Percentiles rank a stretch among this genome's conserved stretches.
Evolutionary conservation across 176 grass and related monocot species (phyloP).

Genomic region (Lolium rigidum): DNA sequence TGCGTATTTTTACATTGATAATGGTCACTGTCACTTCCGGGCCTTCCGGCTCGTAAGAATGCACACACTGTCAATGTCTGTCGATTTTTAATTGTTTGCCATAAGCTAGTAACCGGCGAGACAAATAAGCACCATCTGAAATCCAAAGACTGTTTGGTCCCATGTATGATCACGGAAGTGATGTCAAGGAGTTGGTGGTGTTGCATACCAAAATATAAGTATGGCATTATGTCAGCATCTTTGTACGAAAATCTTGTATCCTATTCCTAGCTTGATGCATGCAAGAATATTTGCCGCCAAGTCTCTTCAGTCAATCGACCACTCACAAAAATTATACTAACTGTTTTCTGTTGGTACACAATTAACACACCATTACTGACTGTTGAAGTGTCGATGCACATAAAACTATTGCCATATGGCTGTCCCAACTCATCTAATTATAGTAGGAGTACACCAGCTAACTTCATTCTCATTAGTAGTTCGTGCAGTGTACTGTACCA

Average conservation of each 20-base stretch:
- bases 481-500: neutral
- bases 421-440: slow-evolving; percentile 16
- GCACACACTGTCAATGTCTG: neutral
- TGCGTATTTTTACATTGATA: neutral
- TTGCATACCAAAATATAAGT: neutral
- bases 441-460: slow-evolving; percentile 11
- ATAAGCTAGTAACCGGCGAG: neutral
- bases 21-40: neutral
- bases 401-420: neutral
- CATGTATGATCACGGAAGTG: neutral
- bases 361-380: neutral
- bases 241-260: neutral
- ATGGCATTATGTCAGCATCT: neutral
- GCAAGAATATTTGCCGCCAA: neutral
- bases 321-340: neutral
- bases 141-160: neutral
- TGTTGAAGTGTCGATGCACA: slow-evolving; percentile 31
- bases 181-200: neutral
- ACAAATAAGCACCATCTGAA: neutral
- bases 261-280: neutral
- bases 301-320: neutral
- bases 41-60: neutral
- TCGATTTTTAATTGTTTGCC: neutral
- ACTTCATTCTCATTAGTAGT: slow-evolving; percentile 10
- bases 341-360: neutral